Evolutionary conservation across 1,139 yeast genomes (phyloP), one percentile per base, ranked within the genome.

Genomic region (Saccharomyces hybrid): DNA sequence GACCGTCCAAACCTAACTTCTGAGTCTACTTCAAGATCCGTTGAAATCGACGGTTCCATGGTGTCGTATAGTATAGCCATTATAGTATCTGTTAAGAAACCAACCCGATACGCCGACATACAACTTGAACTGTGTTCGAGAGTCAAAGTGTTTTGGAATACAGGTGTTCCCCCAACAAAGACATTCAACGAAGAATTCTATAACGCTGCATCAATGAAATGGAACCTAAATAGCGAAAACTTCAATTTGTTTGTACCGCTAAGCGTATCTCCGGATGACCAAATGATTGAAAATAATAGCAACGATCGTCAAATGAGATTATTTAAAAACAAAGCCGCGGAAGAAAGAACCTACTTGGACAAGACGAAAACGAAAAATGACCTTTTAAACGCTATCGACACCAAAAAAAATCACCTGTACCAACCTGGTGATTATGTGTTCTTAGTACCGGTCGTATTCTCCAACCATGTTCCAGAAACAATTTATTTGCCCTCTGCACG

Each of bases 391-490:
- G 47, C 54, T 5, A 28, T 64, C 14, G 55, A 55, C 26, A 13
- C 52, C 14, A 51, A 42, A 9, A 49, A 52, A 19, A 49, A 52
- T n/a, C 57, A 60, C n/a, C 52, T 52, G 27, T 60, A 62, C 29
- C 62, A 64, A 49, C 68, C 96, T 8, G 97, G 97, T 31, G 81
- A 86, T 63, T 90, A 90, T 65, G 83, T 89, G 1, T 90, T 86
- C 67, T 71, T 88, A 48, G 73, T 90, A 47, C 95, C 96, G 0
- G 73, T 86, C 2, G 73, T 85, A 2, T 78, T 88, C 53, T 89
- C 93, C 1, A 79, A 85, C 47, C 79, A 78, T 57, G 79, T 87
- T 4, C 93, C 96, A 0, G 93, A 90, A 53, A 72, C 93, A 0
- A 77, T 86, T 5, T 70, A 73, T 41, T 80, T 86, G 2, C 81